Evolutionary conservation across 73 alveolate species (phyloP).

Genomic region (Stentor roeselii): DNA sequence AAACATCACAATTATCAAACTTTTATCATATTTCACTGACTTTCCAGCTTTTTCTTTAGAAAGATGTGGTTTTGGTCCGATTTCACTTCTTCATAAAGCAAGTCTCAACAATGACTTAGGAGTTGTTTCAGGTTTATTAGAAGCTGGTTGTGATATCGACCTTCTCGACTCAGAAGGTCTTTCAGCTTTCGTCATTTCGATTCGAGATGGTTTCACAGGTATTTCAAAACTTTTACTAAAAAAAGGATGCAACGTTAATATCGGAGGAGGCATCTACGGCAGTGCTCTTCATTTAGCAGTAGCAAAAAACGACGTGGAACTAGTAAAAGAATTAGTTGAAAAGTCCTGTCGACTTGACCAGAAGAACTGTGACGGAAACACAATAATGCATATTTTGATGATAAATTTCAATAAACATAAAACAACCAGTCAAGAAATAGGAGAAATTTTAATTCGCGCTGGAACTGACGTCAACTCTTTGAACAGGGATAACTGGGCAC

Average conservation of each 20-base stretch:
- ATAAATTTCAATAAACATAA: constrained; percentile 37
- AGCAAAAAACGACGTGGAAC: constrained; percentile 30
- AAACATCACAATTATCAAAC: constrained; percentile 27
- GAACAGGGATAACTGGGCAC: constrained; percentile 44
- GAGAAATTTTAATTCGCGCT: constrained; percentile 58
- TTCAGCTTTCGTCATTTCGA: constrained; percentile 49
- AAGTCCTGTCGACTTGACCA: constrained; percentile 40
- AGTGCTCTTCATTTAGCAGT: constrained; percentile 52
- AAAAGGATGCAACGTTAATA: constrained; percentile 44
- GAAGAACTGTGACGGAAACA: constrained; percentile 40
- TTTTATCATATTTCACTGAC: constrained; percentile 31
- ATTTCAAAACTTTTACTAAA: constrained; percentile 37
- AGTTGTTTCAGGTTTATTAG: constrained; percentile 35
- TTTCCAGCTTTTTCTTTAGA: constrained; percentile 23
- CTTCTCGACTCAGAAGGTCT: constrained; percentile 47
- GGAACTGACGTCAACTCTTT: constrained; percentile 45
- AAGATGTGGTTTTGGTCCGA: constrained; percentile 25
- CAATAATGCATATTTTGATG: constrained; percentile 46
- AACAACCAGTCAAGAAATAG: constrained; percentile 40
- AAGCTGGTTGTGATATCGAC: constrained; percentile 31
- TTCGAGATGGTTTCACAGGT: constrained; percentile 36
- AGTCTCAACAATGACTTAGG: constrained; percentile 43
- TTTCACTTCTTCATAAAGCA: constrained; percentile 41
- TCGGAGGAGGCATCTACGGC: constrained; percentile 59
- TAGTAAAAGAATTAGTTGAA: constrained; percentile 30